A percentile compares a stretch with the other conserved stretches of the same genome.
Conservation (phyloP, 495 filamentous ascomycete species). For the Ramalina intermedia region DNA sequence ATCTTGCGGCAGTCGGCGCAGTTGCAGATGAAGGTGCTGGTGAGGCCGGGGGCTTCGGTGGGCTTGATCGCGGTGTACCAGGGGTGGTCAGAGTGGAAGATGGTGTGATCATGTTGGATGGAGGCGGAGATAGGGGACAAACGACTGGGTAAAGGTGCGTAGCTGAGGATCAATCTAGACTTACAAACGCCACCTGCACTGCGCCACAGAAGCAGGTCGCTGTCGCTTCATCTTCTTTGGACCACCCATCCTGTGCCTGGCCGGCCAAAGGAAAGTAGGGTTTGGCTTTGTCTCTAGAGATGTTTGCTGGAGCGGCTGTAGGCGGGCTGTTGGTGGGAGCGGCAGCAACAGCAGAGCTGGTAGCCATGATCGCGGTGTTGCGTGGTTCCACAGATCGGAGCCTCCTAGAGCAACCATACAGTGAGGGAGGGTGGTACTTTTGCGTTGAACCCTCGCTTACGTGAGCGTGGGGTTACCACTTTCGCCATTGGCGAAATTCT, state of each 20-base stretch:
- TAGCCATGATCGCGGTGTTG: too few relatives aligned
- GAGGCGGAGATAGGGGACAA: background rate
- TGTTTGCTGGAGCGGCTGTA: too few relatives aligned
- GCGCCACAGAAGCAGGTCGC: constrained; percentile 41
- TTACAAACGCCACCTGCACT: constrained; percentile 37
- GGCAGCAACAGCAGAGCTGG: too few relatives aligned
- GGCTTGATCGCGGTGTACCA: constrained; percentile 16
- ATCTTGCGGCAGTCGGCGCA: constrained; percentile 44
- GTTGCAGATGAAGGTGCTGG: constrained; percentile 40
- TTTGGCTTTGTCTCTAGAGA: constrained; percentile 5
- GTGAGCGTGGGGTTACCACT: too few relatives aligned
- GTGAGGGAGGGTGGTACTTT: too few relatives aligned
- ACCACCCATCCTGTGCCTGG: constrained; percentile 21
- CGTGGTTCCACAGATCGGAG: too few relatives aligned
- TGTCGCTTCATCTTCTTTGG: constrained; percentile 30
- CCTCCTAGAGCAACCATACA: too few relatives aligned
- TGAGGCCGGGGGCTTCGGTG: constrained; percentile 25
- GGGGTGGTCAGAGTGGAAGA: background rate
- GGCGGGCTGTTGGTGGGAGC: too few relatives aligned
- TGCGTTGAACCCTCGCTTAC: too few relatives aligned
- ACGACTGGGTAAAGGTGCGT: background rate
- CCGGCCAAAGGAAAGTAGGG: constrained; percentile 23
- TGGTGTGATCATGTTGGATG: too few relatives aligned
- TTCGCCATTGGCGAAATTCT: too few relatives aligned
- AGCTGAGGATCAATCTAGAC: constrained; percentile 6